Percentiles rank a stretch among this genome's conserved stretches.
Conservation (phyloP, 345 rosid genomes). For the Sisymbrium altissimum region DNA sequence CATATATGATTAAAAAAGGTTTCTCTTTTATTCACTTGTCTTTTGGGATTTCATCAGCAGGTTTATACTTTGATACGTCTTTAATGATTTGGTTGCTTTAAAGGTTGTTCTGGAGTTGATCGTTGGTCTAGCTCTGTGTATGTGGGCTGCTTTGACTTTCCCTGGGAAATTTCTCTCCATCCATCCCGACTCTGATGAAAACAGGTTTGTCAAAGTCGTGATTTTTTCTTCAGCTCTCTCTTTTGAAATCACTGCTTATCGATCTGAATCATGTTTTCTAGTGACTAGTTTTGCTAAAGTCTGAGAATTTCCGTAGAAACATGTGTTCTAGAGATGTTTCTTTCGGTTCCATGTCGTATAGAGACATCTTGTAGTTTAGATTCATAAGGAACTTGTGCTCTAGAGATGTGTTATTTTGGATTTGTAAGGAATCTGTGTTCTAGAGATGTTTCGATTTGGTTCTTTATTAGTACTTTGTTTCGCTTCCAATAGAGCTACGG, state of each 20-base stretch:
- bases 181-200: slow-evolving; percentile 89
- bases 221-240: background rate
- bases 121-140: slow-evolving; percentile 64
- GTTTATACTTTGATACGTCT: background rate
- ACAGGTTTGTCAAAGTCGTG: slow-evolving; percentile 48
- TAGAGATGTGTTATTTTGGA: no score
- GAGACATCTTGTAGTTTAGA: no score
- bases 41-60: background rate
- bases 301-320: background rate
- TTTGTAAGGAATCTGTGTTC: no score
- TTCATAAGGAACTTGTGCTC: no score
- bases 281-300: background rate
- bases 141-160: slow-evolving; percentile 90
- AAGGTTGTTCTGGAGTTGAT: slow-evolving; percentile 78
- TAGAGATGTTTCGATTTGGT: background rate
- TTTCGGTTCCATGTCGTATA: no score
- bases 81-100: slow-evolving; percentile 16
- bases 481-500: no score
- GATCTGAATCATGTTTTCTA: background rate
- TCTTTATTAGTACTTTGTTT: background rate
- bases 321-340: background rate
- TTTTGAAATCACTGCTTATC: background rate
- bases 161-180: slow-evolving; percentile 87
- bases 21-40: background rate
- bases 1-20: slow-evolving; percentile 5